Evolutionary conservation across 2,329 filamentous ascomycete species (phyloP), one percentile per base, ranked within the genome.

Genomic region (Pseudomassariella vexata): DNA sequence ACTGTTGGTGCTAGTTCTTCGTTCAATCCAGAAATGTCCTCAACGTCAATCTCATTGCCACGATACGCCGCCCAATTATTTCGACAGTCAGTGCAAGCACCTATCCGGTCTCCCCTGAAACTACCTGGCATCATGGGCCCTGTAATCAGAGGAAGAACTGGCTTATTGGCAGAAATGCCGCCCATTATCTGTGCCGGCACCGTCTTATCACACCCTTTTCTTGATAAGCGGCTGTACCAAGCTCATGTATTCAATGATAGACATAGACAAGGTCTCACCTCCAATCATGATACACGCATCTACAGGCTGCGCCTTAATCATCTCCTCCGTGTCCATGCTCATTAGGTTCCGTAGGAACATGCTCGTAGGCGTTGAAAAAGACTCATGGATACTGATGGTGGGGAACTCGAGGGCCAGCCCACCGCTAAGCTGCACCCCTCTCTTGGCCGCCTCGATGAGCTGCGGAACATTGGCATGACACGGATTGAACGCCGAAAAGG

Each of bases 321-420:
- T 86, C 60, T 86, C 82, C 52, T 86, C 82, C 0, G 82, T 86
- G 48, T 86, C 82, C 78, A 86, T 84, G 42, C 76, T 80, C 82
- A 87, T 86, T 35, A 86, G 48, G 42, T 86, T 86, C 19, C 82
- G 58, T 28, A 86, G 49, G 34, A 77, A 85, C 82, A 87, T 85
- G 57, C 80, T 85, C 5, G 82, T 85, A 3, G 82, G 82, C 26
- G 69, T 63, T 0, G 81, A 67, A 49, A 87, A 86, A 3, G 66
- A 71, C 63, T 86, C 82, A 42, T 82, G 76, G 1, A 86, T 49
- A 40, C 76, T 83, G 34, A 87, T 85, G 0, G 82, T 86, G 0
- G 82, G 82, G 42, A 86, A 86, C 22, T 85, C 80, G 15, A 86
- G 68, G 0, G 82, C 76, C 18, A 86, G 55, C 0, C 80, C 82